Conservation (phyloP, 768 basidiomycete genomes). For the Dentipellis fragilis region DNA sequence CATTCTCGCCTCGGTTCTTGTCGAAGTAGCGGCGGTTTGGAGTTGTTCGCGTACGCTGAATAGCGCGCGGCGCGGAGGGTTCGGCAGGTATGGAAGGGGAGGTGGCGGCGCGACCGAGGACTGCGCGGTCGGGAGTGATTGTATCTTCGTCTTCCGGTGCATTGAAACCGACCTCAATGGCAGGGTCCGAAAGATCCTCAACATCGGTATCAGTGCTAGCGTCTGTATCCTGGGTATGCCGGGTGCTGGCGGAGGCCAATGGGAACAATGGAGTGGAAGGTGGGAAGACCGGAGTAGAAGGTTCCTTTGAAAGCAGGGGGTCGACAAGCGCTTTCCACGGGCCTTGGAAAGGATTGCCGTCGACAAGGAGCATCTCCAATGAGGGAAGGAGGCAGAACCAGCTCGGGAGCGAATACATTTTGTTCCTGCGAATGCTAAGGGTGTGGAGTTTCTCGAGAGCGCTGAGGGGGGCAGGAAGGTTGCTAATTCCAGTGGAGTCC, state of each 20-base stretch:
- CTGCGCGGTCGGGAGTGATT: conserved; percentile 53
- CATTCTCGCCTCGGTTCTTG: conserved; percentile 14
- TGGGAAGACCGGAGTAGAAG: conserved; percentile 52
- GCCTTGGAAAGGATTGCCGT: conserved; percentile 91
- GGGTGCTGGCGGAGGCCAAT: conserved; percentile 32
- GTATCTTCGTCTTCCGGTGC: conserved; percentile 68
- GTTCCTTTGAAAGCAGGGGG: conserved; percentile 61
- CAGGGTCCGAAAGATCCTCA: conserved; percentile 49
- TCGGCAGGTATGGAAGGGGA: conserved; percentile 25
- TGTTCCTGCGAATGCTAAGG: conserved; percentile 81
- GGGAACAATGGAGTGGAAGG: conserved; percentile 56
- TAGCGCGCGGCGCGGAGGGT: conserved; percentile 12
- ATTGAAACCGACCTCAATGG: conserved; percentile 24
- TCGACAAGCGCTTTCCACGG: conserved; percentile 88
- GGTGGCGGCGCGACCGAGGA: conserved; percentile 41
- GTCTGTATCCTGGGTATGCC: conserved; percentile 31
- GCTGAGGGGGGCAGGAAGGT: conserved; percentile 65
- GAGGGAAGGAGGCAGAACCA: conserved; percentile 88
- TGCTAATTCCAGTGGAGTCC: conserved; percentile 78
- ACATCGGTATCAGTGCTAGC: conserved; percentile 37
- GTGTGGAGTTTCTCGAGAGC: conserved; percentile 79
- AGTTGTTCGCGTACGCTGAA: conserved; percentile 61
- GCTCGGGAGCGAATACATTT: conserved; percentile 79
- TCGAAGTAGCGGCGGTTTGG: conserved; percentile 39
- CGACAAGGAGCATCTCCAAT: conserved; percentile 83